Evolutionary conservation across 2,329 filamentous ascomycete genomes (phyloP).

Genomic region (Fusarium robinianum): DNA sequence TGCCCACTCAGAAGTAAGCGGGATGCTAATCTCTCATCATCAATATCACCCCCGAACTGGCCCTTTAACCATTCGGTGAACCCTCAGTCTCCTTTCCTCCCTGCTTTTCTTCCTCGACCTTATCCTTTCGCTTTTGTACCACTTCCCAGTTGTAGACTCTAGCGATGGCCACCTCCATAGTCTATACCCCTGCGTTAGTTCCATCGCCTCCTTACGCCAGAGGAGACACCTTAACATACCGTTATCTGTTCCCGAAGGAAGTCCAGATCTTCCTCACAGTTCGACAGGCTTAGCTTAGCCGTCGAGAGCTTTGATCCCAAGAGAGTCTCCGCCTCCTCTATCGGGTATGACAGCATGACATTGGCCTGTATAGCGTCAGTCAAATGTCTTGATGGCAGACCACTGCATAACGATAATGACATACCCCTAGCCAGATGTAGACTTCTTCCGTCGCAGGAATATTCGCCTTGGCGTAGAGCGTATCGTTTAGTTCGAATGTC

Average conservation of each 20-base stretch:
- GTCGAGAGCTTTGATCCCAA: constrained; percentile 76
- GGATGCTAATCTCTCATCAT: constrained; percentile 17
- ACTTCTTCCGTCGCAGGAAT: constrained; percentile 87
- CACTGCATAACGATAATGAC: neutral
- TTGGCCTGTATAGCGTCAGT: constrained; percentile 68
- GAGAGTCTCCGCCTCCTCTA: constrained; percentile 82
- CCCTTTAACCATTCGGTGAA: constrained; percentile 33
- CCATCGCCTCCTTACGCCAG: neutral
- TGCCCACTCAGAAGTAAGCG: too few relatives aligned
- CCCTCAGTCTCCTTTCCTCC: constrained; percentile 47
- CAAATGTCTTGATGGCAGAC: neutral
- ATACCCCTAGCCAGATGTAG: constrained; percentile 92
- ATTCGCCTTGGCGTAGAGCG: constrained; percentile 85
- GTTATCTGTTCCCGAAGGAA: constrained; percentile 97
- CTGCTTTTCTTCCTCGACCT: constrained; percentile 63
- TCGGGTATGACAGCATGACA: constrained; percentile 94
- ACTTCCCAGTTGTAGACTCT: constrained; percentile 99
- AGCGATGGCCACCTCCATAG: constrained; percentile 93
- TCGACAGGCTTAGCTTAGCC: constrained; percentile 78
- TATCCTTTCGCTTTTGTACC: constrained; percentile 91
- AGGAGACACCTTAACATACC: constrained; percentile 53
- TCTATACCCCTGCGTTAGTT: constrained; percentile 56
- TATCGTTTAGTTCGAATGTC: constrained; percentile 96
- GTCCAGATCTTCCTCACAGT: constrained; percentile 95
- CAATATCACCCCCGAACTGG: too few relatives aligned